Conservation (phyloP, 2,329 filamentous ascomycete species). For the Tolypocladium endophyticum region DNA sequence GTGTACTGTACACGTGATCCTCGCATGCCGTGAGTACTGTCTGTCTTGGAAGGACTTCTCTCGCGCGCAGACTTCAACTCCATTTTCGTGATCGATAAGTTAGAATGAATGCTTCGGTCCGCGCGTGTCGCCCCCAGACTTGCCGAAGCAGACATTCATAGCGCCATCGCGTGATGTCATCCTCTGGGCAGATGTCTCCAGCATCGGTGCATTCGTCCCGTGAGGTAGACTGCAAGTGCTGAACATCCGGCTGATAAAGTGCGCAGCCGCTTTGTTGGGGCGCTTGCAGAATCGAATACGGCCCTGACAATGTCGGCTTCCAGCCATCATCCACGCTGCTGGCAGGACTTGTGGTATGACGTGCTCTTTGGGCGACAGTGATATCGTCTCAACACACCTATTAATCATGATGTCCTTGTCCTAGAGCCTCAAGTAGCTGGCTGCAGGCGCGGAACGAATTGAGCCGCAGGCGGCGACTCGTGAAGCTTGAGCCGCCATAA, state of each 20-base stretch:
- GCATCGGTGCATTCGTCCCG: neutral
- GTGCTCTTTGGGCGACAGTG: neutral
- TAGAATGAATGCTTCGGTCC: neutral
- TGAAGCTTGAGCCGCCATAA: neutral
- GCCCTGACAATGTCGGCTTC: neutral
- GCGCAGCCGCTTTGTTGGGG: neutral
- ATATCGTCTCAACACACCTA: neutral
- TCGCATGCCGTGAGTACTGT: neutral
- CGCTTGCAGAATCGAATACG: neutral
- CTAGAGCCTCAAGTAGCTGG: neutral
- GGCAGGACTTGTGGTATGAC: neutral
- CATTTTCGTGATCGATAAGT: neutral
- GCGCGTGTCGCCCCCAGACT: neutral
- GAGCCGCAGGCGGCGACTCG: neutral
- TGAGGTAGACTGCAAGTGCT: neutral
- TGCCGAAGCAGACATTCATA: neutral
- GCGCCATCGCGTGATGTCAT: neutral
- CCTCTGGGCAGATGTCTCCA: neutral
- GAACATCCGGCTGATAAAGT: neutral
- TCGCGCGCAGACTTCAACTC: neutral
- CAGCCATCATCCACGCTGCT: neutral
- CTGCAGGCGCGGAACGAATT: neutral
- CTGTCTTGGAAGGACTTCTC: neutral
- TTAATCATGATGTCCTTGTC: neutral
- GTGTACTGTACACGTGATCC: neutral